Percentiles rank a stretch among this genome's conserved stretches.
These are phyloP conservation scores for Trichoderma simmonsii DNA, from an alignment of 2,329 filamentous ascomycete species.

Conservation along the genomic window DNA sequence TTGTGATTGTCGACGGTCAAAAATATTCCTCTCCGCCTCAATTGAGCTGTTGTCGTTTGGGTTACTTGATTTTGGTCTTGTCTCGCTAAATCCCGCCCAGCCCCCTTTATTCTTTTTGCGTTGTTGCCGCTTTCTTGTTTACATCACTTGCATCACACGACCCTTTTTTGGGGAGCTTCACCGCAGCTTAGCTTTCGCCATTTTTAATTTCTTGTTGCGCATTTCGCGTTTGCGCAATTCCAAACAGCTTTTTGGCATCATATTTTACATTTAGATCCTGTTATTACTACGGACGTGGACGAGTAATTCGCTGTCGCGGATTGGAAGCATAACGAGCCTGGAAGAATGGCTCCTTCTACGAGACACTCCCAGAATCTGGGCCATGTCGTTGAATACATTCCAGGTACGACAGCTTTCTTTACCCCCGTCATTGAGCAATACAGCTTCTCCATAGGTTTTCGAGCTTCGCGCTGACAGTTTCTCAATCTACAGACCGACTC, in stretches of 20 bases:
- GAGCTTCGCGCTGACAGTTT: constrained; percentile 22
- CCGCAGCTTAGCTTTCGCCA: constrained; percentile 3
- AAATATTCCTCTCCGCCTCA: background rate
- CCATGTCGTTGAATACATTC: constrained; percentile 94
- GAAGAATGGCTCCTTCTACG: constrained; percentile 50
- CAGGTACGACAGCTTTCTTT: constrained; percentile 55
- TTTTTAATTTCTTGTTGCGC: background rate
- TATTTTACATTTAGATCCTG: background rate
- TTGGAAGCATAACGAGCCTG: background rate
- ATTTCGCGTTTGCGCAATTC: background rate
- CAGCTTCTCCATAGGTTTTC: background rate
- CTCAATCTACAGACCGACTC: constrained; percentile 67
- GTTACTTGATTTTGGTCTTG: background rate
- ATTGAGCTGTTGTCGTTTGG: background rate
- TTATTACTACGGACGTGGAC: background rate
- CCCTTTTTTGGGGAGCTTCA: constrained; percentile 12
- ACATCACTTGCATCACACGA: constrained; percentile 11
- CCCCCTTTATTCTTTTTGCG: background rate
- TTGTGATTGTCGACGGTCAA: background rate
- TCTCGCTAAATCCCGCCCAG: background rate
- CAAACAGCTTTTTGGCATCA: constrained; percentile 1
- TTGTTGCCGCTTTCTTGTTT: constrained; percentile 3
- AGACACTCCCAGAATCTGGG: constrained; percentile 62
- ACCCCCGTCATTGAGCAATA: background rate
- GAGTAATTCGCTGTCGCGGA: background rate